Percentiles rank a stretch among this genome's conserved stretches.
Conservation (phyloP, 2,329 filamentous ascomycete species). For the Calonectria leucothoes region DNA sequence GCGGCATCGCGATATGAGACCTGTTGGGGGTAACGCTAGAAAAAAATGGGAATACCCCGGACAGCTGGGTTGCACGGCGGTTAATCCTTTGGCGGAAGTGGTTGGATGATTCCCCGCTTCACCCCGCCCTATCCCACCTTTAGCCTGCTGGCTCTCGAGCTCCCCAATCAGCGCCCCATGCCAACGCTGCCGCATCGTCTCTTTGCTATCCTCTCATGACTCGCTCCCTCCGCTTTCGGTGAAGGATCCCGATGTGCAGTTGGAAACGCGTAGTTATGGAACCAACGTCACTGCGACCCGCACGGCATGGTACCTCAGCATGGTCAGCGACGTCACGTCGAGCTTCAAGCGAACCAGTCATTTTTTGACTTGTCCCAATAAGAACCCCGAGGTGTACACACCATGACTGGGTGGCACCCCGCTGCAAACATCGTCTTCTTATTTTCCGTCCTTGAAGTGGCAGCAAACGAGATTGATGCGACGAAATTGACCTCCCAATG, state of each 20-base stretch:
- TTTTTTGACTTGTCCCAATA: not conserved
- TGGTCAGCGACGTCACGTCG: not conserved
- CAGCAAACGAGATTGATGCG: not conserved
- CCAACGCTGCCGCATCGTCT: not conserved
- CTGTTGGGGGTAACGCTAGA: not conserved
- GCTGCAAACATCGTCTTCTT: not conserved
- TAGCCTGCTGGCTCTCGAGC: not conserved
- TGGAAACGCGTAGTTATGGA: not conserved
- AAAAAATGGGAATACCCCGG: too few species aligned
- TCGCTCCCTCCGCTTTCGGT: not conserved
- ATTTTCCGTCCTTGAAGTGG: not conserved
- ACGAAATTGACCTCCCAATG: not conserved
- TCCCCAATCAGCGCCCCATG: not conserved
- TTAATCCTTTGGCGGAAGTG: not conserved
- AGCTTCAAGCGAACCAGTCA: not conserved
- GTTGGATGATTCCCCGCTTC: not conserved
- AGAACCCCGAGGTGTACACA: not conserved
- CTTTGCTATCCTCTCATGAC: not conserved
- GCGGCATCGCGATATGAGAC: not conserved
- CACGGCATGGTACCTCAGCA: not conserved
- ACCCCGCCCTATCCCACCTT: not conserved
- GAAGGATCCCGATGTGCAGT: not conserved
- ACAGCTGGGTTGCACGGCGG: not conserved
- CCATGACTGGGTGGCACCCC: not conserved
- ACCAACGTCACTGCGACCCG: not conserved